These are phyloP conservation scores for Globisporangium spinosum DNA, from an alignment of 352 stramenopile genomes.

Conservation along the genomic window DNA sequence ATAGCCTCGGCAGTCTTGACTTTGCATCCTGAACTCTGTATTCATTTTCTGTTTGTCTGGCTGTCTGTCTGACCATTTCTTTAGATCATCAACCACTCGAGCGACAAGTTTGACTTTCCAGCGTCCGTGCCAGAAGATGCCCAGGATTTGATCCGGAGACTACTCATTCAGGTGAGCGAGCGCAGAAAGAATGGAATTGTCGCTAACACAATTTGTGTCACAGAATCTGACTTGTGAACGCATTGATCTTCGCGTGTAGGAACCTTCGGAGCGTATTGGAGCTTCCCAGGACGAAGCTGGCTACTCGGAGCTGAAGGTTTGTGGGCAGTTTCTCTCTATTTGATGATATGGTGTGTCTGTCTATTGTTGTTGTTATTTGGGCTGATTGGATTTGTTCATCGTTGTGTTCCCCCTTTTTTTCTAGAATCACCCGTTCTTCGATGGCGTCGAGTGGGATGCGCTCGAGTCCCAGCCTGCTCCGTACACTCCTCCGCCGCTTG, in stretches of 20 bases:
- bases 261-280: conserved; percentile 62
- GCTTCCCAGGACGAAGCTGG: conserved; percentile 63
- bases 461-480: conserved; percentile 50
- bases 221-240: not conserved
- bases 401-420: not conserved
- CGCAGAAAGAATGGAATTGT: not conserved
- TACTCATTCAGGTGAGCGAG: conserved; percentile 59
- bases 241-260: conserved; percentile 15
- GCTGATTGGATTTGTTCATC: conserved; percentile 1
- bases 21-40: not conserved
- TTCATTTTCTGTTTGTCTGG: not conserved
- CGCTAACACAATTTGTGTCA: no score
- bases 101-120: conserved; percentile 74
- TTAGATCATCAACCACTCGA: conserved; percentile 81
- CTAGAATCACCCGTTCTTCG: conserved; percentile 77
- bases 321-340: not conserved
- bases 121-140: conserved; percentile 58
- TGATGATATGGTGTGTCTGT: not conserved
- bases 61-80: not conserved
- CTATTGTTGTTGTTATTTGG: not conserved
- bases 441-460: conserved; percentile 68
- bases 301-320: conserved; percentile 66
- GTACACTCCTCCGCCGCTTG: conserved; percentile 50
- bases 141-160: conserved; percentile 65
- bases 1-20: not conserved